Base-by-base conservation (phyloP, 805 yeast genomes). In the Maudiozyma saulgeensis region DNA sequence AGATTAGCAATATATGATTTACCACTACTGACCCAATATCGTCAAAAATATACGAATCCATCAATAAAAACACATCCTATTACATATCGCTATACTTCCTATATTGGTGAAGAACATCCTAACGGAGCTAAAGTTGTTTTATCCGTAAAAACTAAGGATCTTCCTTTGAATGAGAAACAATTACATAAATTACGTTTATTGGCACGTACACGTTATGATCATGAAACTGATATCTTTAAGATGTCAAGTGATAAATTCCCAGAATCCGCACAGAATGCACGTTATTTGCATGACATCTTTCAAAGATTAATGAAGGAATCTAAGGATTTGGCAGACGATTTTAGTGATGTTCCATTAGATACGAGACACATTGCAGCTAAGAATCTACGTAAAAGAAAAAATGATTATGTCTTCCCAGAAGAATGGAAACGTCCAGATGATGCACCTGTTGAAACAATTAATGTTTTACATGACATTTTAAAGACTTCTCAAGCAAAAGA, bases 1-100 rank as follows among this genome's bases (percentile, higher is more conserved):
- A 77, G 97, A 58, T 74, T 87, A 42, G 87, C 95, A 11, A 96
- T 97, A 0, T 91, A 84, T 68, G 98, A 91, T 64, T 76, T 91
- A 74, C 99, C 99, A 6, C 76, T 80, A 49, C 74, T 93, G 54
- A 81, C 82, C 41, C 81, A 87, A 65, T 85, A 75, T 63, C 82
- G 91, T 57, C 80, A 84, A 66, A 75, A 74, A 51, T 90, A 86
- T 70, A 64, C 60, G 34, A 82, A 82, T 19, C 72, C 72, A 13
- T 56, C 73, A 6, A 56, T 57, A 11, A 62, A 59, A 16, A 70
- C 72, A 26, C 66, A 73, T 9, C 88, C 89, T 5, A 70, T 89
- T 40, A 71, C 72, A 38, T 85, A 84, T 61, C 79, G 81, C 56
- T 90, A 82, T 70, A 79, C 86, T 16, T 80, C 84, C 41, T 86